A percentile compares a stretch with the other conserved stretches of the same genome.
These are phyloP conservation scores for Saprolegnia parasitica DNA, from an alignment of 352 stramenopile genomes.

Conservation along the genomic window DNA sequence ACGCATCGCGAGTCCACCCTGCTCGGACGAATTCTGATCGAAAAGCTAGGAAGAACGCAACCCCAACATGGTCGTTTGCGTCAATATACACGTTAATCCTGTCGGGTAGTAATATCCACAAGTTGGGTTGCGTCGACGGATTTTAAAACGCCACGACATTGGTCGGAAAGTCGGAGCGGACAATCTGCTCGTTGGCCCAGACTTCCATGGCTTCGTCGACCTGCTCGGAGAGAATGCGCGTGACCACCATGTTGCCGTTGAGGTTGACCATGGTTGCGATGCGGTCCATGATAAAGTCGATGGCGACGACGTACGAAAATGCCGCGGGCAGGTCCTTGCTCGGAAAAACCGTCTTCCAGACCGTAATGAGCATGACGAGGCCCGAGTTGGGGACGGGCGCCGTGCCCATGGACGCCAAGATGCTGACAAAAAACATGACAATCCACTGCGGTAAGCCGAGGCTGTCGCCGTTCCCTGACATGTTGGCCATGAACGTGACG, in stretches of 20 bases:
- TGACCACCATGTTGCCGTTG: constrained; percentile 57
- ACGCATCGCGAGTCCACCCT: too few species aligned
- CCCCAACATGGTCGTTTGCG: too few species aligned
- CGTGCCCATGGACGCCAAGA: constrained; percentile 47
- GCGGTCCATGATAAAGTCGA: constrained; percentile 65
- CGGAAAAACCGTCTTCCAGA: constrained; percentile 39
- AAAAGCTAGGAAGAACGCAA: too few species aligned
- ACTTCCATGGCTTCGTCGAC: constrained; percentile 44
- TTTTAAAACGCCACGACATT: not conserved
- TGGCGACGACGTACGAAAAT: constrained; percentile 68
- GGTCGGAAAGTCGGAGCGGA: not conserved
- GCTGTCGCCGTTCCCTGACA: constrained; percentile 49
- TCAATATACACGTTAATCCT: too few species aligned
- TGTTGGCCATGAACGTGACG: constrained; percentile 58
- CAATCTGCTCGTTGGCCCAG: not conserved
- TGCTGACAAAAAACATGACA: constrained; percentile 48
- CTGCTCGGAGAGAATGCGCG: constrained; percentile 67
- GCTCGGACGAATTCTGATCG: too few species aligned
- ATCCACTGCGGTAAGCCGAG: constrained; percentile 44
- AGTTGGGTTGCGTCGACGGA: too few species aligned
- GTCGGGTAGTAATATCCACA: too few species aligned
- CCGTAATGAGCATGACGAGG: constrained; percentile 53
- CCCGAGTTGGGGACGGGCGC: constrained; percentile 49
- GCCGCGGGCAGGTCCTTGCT: constrained; percentile 45
- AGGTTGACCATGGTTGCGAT: constrained; percentile 74